These are phyloP conservation scores for Angophora floribunda DNA, from an alignment of 345 rosid species.

Conservation along the genomic window DNA sequence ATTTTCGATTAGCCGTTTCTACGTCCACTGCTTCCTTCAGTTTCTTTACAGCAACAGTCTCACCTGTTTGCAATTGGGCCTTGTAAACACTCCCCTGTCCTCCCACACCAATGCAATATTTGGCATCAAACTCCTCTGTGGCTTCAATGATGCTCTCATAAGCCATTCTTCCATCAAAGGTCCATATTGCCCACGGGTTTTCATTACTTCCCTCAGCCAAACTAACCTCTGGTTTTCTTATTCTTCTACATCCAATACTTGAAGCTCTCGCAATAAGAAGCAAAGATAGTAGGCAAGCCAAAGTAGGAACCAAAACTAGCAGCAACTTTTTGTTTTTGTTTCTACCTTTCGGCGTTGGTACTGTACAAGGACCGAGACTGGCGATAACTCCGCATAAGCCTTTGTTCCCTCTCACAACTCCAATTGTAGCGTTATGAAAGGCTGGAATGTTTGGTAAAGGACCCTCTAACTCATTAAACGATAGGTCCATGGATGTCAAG, in stretches of 20 bases:
- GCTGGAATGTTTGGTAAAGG: too few species aligned
- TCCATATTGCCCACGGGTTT: background rate
- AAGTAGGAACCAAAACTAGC: background rate
- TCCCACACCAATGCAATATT: conserved; percentile 9
- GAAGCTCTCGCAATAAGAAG: background rate
- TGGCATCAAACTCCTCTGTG: conserved; percentile 1
- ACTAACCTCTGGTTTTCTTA: background rate
- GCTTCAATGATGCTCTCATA: conserved; percentile 11
- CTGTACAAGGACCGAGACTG: background rate
- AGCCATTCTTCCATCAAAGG: conserved; percentile 1
- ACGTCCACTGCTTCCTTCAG: conserved; percentile 10
- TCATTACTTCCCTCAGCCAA: background rate
- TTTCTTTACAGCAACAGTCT: background rate
- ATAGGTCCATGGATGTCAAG: too few species aligned
- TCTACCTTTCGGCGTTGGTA: too few species aligned
- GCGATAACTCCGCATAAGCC: too few species aligned
- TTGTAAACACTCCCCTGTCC: conserved; percentile 12
- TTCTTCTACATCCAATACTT: background rate
- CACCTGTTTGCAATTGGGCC: conserved; percentile 6
- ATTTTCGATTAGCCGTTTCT: background rate
- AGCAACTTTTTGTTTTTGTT: background rate
- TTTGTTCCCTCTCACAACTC: too few species aligned
- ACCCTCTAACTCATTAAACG: too few species aligned
- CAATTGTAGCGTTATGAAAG: too few species aligned
- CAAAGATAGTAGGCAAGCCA: background rate